phyloP scores from a whole-genome alignment of 129 eudicot genomes.

The Smallanthus sonchifolius region DNA sequence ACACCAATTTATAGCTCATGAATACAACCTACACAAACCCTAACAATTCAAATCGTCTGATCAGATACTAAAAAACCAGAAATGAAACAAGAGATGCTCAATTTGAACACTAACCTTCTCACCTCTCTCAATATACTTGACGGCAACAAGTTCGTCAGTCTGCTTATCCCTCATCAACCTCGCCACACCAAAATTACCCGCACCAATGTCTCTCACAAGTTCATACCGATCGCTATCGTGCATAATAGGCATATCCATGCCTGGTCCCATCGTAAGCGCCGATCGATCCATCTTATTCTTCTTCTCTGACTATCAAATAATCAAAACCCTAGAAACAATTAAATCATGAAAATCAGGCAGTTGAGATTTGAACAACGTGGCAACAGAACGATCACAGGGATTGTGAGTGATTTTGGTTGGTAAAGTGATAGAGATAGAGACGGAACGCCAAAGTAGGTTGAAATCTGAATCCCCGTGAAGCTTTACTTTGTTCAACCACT shows the following conservation, averaged over 20 bases:
- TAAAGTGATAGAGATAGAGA: constrained; percentile 8
- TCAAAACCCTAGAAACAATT: not conserved
- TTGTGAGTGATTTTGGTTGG: constrained; percentile 20
- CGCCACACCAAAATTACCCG: constrained; percentile 66
- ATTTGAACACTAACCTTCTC: constrained; percentile 51
- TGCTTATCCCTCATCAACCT: constrained; percentile 67
- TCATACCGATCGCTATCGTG: constrained; percentile 71
- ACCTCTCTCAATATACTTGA: constrained; percentile 86
- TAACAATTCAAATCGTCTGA: not conserved
- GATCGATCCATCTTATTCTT: constrained; percentile 31
- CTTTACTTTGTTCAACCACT: not conserved
- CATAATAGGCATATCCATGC: constrained; percentile 55
- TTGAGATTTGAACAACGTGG: constrained; percentile 25
- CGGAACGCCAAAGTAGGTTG: not conserved
- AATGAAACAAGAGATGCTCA: not conserved
- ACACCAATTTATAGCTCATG: not conserved
- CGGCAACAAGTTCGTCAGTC: constrained; percentile 68
- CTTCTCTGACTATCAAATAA: not conserved
- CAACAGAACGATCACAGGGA: constrained; percentile 27
- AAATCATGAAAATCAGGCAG: constrained; percentile 4
- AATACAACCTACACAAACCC: not conserved
- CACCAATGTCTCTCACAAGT: constrained; percentile 52
- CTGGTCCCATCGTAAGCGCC: constrained; percentile 9
- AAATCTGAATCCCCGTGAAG: constrained; percentile 17
- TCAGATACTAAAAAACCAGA: not conserved